Evolutionary conservation across 2,329 filamentous ascomycete species (phyloP).

Genomic region (Claviceps arundinis): DNA sequence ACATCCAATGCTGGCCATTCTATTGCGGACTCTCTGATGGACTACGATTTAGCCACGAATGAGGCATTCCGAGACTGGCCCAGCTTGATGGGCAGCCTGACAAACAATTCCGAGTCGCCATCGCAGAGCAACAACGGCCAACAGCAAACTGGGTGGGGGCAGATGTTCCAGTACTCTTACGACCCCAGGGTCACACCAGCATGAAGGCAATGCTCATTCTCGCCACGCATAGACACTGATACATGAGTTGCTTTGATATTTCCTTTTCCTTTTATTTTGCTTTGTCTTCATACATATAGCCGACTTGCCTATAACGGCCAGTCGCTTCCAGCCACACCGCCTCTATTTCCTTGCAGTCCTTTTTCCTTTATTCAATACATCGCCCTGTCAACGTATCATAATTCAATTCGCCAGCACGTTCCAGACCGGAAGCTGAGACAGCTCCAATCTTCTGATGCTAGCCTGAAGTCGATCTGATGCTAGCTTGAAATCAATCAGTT

Average conservation of each 20-base stretch:
- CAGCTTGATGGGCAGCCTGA: conserved; percentile 21
- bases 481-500: neutral
- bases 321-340: neutral
- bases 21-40: conserved; percentile 23
- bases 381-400: neutral
- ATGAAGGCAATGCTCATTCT: neutral
- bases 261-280: neutral
- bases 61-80: conserved; percentile 30
- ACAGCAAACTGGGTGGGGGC: conserved; percentile 2
- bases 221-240: neutral
- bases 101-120: conserved; percentile 17
- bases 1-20: conserved; percentile 13
- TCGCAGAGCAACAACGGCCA: conserved; percentile 11
- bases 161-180: conserved; percentile 3
- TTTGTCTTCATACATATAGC: neutral
- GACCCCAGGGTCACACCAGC: conserved; percentile 3
- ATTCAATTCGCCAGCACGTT: neutral
- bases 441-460: neutral
- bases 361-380: neutral
- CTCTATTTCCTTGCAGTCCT: neutral
- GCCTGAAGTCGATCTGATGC: neutral
- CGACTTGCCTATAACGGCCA: neutral
- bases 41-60: conserved; percentile 21
- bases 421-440: neutral
- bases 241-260: neutral